Base-by-base conservation (phyloP, 2,329 filamentous ascomycete species). In the Apiospora phragmitis region DNA sequence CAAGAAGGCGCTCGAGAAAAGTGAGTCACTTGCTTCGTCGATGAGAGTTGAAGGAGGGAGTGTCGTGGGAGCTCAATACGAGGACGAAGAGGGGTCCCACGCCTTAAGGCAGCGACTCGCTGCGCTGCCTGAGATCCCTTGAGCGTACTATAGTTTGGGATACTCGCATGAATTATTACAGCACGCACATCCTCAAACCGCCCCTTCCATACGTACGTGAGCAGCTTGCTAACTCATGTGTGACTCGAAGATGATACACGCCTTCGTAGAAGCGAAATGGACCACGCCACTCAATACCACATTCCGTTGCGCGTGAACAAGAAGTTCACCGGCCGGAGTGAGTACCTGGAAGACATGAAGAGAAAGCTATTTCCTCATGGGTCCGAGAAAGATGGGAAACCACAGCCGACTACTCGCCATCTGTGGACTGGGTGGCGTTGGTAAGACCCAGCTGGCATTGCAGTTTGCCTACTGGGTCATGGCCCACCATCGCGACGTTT, bases 391-490 rank as follows among this genome's bases (percentile, higher is more conserved):
- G 35, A 35, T 8, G 8, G 4, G 35, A 35, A 35, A 8, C 35
- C 35, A 8, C 35, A 4, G 35, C 35, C 35, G 8, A 8, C 35
- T 35, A 35, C 35, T 35, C 41, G 41, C 74, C 5, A 68, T 81
- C 9, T 69, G 75, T 1, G 81, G 80, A 3, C 75, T 81, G 0
- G 80, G 80, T 3, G 81, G 81, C 0, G 72, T 82, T 3, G 80
- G 81, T 0, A 84, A 84, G 74, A 83, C 81, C 1, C 80, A 83
- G 68, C 76, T 83, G 18, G 81, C 80, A 0, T 73, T 83, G 8
- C 78, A 84, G 59, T 75, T 76, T n/a, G 78, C 77, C 24, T 81
- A 76, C 70, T 75, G 75, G 1, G 18, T 80, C 5, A 75, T 70
- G 2, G 68, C 78, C 0, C 67, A 70, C 9, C 62, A 76, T 38